phyloP scores from a whole-genome alignment of 2,329 filamentous ascomycete genomes.

The Xylariomycetidae sp. region DNA sequence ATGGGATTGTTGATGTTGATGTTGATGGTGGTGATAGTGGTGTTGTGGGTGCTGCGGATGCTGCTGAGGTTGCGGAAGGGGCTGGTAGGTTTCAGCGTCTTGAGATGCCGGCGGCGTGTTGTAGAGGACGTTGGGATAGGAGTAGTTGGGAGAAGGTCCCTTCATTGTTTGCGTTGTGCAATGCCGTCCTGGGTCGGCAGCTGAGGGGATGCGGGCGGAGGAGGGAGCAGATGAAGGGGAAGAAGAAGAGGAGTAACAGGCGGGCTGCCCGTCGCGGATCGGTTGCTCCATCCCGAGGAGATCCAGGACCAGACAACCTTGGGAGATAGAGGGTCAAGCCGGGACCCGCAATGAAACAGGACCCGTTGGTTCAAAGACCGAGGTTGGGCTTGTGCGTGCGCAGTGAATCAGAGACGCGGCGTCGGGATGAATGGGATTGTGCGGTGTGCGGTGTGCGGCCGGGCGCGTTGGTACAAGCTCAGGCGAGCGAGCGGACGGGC shows the following conservation, averaged over 20 bases:
- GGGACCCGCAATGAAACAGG: slow-evolving; percentile 5
- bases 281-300: slow-evolving; percentile 15
- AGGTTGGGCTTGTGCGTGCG: neutral
- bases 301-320: neutral
- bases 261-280: slow-evolving; percentile 18
- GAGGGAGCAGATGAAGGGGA: too few species aligned
- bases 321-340: slow-evolving; percentile 1
- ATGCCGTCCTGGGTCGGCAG: slow-evolving; percentile 9
- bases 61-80: slow-evolving; percentile 12
- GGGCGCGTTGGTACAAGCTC: neutral
- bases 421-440: slow-evolving; percentile 3
- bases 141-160: slow-evolving; percentile 5
- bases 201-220: too few species aligned
- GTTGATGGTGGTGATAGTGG: slow-evolving; percentile 1
- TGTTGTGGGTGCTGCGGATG: slow-evolving; percentile 7
- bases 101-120: slow-evolving; percentile 14
- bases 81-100: slow-evolving; percentile 11
- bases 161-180: slow-evolving; percentile 20
- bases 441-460: slow-evolving; percentile 1
- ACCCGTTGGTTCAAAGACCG: slow-evolving; percentile 1
- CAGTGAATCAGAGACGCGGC: neutral
- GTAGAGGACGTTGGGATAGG: too few species aligned
- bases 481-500: neutral
- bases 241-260: slow-evolving; percentile 6
- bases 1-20: too few species aligned